A percentile compares a stretch with the other conserved stretches of the same genome.
Conservation (phyloP, 495 filamentous ascomycete species). For the Elaphomyces granulatus region DNA sequence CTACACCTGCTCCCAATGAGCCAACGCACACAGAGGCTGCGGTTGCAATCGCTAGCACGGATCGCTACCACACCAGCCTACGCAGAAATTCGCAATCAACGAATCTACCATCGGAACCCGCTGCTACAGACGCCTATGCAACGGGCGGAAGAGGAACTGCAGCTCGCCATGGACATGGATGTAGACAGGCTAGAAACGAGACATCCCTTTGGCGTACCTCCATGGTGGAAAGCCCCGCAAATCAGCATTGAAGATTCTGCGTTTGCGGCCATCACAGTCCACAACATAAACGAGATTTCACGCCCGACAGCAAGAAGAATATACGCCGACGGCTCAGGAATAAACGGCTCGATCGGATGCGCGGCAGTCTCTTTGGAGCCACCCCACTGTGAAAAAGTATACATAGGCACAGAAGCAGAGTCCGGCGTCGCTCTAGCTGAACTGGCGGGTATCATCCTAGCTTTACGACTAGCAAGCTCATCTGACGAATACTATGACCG, state of each 20-base stretch:
- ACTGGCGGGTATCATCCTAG: neutral
- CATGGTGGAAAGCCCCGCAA: neutral
- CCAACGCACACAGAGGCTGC: too few relatives aligned
- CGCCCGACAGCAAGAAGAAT: neutral
- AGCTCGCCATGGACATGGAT: neutral
- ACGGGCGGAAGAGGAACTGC: neutral
- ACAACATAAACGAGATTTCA: neutral
- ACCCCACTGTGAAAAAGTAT: neutral
- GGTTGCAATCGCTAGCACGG: too few relatives aligned
- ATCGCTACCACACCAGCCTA: too few relatives aligned
- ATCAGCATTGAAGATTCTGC: neutral
- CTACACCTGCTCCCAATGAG: conserved; percentile 2
- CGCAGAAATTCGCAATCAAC: too few relatives aligned
- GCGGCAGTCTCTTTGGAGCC: neutral
- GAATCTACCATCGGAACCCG: too few relatives aligned
- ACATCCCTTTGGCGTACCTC: neutral
- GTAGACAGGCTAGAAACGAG: neutral
- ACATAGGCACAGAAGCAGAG: neutral
- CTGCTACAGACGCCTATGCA: too few relatives aligned
- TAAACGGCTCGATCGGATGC: neutral
- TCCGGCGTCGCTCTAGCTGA: neutral
- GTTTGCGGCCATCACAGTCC: neutral
- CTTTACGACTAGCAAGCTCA: neutral
- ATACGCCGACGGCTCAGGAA: neutral
- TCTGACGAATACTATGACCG: too few relatives aligned